Evolutionary conservation across 768 basidiomycete species (phyloP).

Genomic region (Mycena crocata): DNA sequence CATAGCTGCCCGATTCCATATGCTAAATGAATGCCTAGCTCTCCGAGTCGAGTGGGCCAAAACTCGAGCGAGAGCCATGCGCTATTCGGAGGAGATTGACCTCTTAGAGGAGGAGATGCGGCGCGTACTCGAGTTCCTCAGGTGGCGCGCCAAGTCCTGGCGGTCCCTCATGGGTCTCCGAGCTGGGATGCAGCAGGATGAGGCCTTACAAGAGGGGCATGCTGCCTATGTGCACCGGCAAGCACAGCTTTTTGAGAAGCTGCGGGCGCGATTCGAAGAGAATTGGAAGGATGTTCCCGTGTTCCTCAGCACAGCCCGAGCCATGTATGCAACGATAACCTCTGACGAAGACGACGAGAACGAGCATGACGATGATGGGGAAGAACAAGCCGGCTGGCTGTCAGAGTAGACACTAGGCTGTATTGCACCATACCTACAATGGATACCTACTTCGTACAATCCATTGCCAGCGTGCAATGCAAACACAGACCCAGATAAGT

Average conservation of each 20-base stretch:
- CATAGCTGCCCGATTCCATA: not conserved
- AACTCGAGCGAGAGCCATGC: not conserved
- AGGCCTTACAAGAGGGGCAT: not conserved
- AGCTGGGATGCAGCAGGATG: not conserved
- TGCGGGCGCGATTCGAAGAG: not conserved
- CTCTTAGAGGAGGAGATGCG: not conserved
- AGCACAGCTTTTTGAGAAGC: not conserved
- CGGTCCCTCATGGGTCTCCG: not conserved
- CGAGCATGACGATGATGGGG: not conserved
- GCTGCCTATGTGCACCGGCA: not conserved
- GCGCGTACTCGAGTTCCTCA: not conserved
- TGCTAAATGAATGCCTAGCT: not conserved
- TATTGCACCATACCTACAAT: not conserved
- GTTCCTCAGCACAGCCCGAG: not conserved
- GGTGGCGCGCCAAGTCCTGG: not conserved
- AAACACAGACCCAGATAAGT: too few species aligned
- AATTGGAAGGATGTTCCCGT: not conserved
- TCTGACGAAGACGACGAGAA: not conserved
- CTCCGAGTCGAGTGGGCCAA: too few species aligned
- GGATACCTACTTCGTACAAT: not conserved
- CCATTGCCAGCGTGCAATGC: not conserved
- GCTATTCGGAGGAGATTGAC: not conserved
- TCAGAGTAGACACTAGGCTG: not conserved
- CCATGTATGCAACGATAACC: not conserved
- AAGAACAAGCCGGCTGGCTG: not conserved